A percentile compares a stretch with the other conserved stretches of the same genome.
Evolutionary conservation across 148 eudicot species (phyloP).

Genomic region (Dianthus caryophyllus): DNA sequence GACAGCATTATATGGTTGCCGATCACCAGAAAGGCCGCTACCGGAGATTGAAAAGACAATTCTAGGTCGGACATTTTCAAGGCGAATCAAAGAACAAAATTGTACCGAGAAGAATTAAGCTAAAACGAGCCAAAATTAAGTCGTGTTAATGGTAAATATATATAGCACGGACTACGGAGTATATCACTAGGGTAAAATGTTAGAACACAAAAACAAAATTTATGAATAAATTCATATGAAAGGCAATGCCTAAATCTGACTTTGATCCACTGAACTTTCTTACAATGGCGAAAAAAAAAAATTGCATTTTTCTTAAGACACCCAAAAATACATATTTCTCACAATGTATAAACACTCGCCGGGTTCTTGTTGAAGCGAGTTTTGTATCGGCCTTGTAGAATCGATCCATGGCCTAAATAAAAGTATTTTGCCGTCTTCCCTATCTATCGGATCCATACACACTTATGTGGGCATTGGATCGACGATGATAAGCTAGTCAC

Average conservation of each 20-base stretch:
- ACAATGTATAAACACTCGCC: slow-evolving; percentile 17
- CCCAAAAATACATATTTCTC: slow-evolving; percentile 22
- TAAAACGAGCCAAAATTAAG: too few species aligned
- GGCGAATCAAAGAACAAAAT: too few species aligned
- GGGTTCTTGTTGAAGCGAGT: slow-evolving; percentile 11
- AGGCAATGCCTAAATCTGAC: slow-evolving; percentile 3
- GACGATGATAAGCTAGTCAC: slow-evolving; percentile 43
- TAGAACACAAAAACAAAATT: neutral
- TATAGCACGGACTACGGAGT: too few species aligned
- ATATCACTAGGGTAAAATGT: too few species aligned
- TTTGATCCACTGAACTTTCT: slow-evolving; percentile 20
- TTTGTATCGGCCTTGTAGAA: neutral
- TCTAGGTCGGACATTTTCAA: too few species aligned
- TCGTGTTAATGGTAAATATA: too few species aligned
- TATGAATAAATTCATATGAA: slow-evolving; percentile 11
- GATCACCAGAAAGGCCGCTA: too few species aligned
- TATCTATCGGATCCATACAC: too few species aligned
- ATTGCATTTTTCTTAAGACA: slow-evolving; percentile 17
- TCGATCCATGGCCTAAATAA: slow-evolving; percentile 5
- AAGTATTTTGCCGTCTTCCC: neutral
- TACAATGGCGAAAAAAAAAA: slow-evolving; percentile 26
- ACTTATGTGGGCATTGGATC: neutral
- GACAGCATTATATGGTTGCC: too few species aligned
- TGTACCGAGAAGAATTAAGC: too few species aligned
- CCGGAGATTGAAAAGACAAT: too few species aligned